phyloP scores from a whole-genome alignment of 768 basidiomycete species.

The Mycena indigotica region DNA sequence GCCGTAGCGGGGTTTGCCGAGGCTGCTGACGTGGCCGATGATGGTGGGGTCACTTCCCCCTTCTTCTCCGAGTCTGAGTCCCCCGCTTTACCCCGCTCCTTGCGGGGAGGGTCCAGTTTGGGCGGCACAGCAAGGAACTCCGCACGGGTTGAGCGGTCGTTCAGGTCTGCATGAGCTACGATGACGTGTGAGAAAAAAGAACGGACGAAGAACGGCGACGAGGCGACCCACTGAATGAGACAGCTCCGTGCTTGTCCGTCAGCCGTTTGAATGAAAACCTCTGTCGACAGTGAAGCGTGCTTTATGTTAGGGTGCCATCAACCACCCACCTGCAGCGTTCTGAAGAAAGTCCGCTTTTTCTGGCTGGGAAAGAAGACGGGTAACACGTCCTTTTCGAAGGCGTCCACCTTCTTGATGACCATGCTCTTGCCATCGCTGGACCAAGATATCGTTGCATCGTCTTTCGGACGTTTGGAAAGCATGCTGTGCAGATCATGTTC shows the following conservation, averaged over 20 bases:
- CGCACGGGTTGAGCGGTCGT: too few relatives aligned
- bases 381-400: not conserved
- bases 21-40: too few relatives aligned
- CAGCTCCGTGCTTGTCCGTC: not conserved
- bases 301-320: not conserved
- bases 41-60: too few relatives aligned
- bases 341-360: not conserved
- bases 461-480: not conserved
- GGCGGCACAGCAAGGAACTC: too few relatives aligned
- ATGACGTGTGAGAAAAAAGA: not conserved
- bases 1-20: not conserved
- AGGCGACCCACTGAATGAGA: not conserved
- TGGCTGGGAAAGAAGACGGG: not conserved
- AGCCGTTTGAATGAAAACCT: not conserved
- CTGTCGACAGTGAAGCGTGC: not conserved
- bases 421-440: not conserved
- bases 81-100: too few relatives aligned
- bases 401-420: not conserved
- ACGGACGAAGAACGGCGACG: not conserved
- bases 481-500: too few relatives aligned
- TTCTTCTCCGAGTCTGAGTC: too few relatives aligned
- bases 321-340: not conserved
- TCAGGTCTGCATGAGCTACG: too few relatives aligned
- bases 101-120: too few relatives aligned
- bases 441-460: not conserved